Evolutionary conservation across 768 basidiomycete species (phyloP).

Genomic region (Tylopilus felleus): DNA sequence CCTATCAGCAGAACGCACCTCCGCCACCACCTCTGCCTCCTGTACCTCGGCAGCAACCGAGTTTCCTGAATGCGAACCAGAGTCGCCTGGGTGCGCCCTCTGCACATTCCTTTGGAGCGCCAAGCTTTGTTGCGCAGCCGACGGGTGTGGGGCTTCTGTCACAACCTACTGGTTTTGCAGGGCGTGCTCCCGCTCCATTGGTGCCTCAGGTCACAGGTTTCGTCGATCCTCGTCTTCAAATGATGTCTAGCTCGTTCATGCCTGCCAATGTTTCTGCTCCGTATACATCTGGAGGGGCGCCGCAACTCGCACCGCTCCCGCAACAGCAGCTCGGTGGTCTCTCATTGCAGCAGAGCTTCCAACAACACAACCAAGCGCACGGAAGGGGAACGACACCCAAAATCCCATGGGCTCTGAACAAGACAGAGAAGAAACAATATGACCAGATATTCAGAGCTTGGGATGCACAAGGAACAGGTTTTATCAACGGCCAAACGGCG

Average conservation of each 20-base stretch:
- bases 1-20: conserved; percentile 53
- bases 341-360: conserved; percentile 79
- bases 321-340: conserved; percentile 53
- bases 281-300: conserved; percentile 55
- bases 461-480: conserved; percentile 79
- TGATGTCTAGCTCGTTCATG: conserved; percentile 94
- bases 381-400: conserved; percentile 62
- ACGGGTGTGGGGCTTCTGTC: conserved; percentile 25
- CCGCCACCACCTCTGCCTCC: conserved; percentile 30
- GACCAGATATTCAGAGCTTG: conserved; percentile 97
- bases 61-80: conserved; percentile 56
- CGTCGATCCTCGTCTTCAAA: conserved; percentile 76
- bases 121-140: conserved; percentile 19
- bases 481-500: conserved; percentile 81
- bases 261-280: conserved; percentile 64
- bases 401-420: conserved; percentile 83
- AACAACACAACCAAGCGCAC: conserved; percentile 78
- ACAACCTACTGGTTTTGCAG: conserved; percentile 47
- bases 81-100: conserved; percentile 39
- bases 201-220: conserved; percentile 77
- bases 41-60: conserved; percentile 38
- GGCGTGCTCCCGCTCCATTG: conserved; percentile 43
- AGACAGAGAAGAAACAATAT: conserved; percentile 94
- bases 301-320: conserved; percentile 56
- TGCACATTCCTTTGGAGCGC: conserved; percentile 7